phyloP scores from a whole-genome alignment of 2,329 filamentous ascomycete genomes.

The Rhynchosporium graminicola region DNA sequence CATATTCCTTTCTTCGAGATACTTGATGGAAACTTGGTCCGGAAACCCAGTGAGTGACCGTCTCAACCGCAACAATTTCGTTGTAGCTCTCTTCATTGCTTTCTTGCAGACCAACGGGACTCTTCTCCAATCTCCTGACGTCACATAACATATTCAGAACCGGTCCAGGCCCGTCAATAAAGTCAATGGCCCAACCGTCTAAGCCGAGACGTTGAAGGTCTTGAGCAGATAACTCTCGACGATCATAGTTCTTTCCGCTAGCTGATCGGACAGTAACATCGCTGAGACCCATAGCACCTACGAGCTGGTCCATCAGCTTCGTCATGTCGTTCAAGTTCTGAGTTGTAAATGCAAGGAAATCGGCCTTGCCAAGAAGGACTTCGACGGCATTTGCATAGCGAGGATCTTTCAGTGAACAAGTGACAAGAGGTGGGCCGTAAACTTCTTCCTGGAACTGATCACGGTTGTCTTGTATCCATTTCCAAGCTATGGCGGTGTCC shows the following conservation, averaged over 20 bases:
- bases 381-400: conserved; percentile 61
- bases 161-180: conserved; percentile 74
- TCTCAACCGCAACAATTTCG: conserved; percentile 56
- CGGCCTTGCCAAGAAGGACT: conserved; percentile 52
- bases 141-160: conserved; percentile 88
- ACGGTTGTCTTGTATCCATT: conserved; percentile 77
- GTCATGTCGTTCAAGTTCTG: conserved; percentile 76
- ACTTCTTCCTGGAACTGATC: conserved; percentile 60
- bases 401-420: conserved; percentile 63
- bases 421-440: conserved; percentile 66
- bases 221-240: conserved; percentile 53
- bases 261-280: conserved; percentile 69
- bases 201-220: conserved; percentile 65
- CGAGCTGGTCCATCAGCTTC: conserved; percentile 67
- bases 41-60: conserved; percentile 69
- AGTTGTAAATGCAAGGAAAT: conserved; percentile 67
- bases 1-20: conserved; percentile 77
- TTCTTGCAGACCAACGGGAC: conserved; percentile 64
- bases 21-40: conserved; percentile 65
- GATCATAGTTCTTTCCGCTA: conserved; percentile 53
- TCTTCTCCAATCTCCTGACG: conserved; percentile 66
- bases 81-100: conserved; percentile 69
- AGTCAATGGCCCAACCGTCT: conserved; percentile 79
- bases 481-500: conserved; percentile 72
- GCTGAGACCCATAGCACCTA: conserved; percentile 62